Base-by-base conservation (phyloP, 1,139 yeast genomes). In the Pichia inconspicua region DNA sequence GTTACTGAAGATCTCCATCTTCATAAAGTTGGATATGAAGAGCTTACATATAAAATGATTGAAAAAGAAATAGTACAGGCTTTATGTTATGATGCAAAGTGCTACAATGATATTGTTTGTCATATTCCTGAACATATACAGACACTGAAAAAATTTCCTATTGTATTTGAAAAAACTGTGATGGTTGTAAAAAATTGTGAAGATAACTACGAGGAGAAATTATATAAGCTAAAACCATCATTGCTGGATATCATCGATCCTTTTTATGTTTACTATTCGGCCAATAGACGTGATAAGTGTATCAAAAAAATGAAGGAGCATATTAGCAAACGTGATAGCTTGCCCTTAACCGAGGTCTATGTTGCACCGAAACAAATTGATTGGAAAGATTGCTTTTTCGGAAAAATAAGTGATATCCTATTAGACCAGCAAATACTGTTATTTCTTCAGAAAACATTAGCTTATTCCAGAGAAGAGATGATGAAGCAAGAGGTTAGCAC, bases 201-300 rank as follows among this genome's bases (percentile, higher is more conserved):
- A 38, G 73, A 68, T 39, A 43, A 36, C 3, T 41, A 47, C 2
- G 50, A 50, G n/a, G 57, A 61, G 12, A 71, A 70, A 15, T 51
- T 62, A 0, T 71, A 68, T 53, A 57, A 57, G 30, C 57, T 72
- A 43, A 71, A 69, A 47, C 66, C 65, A 8, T 61, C 65, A 31
- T 60, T 55, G 3, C 53, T 49, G 43, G 54, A 54, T 1, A 55
- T 56, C 27, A 61, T 64, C 22, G 64, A 65, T 48, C 69, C 69
- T 5, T 90, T 81, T 60, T 90, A 84, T 63, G 74, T 86, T 53
- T 89, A 88, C 58, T 84, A 84, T 57, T 71, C 86, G 0, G 70
- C 94, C 0, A 88, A 89, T 55, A 81, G 80, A 47, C 77, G 90
- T 51, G 96, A 89, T 50, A 96, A 77, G 49, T 79, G 81, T 12